Base-by-base conservation (phyloP, 164 flowering plant species). In the Sextonia rubra region DNA sequence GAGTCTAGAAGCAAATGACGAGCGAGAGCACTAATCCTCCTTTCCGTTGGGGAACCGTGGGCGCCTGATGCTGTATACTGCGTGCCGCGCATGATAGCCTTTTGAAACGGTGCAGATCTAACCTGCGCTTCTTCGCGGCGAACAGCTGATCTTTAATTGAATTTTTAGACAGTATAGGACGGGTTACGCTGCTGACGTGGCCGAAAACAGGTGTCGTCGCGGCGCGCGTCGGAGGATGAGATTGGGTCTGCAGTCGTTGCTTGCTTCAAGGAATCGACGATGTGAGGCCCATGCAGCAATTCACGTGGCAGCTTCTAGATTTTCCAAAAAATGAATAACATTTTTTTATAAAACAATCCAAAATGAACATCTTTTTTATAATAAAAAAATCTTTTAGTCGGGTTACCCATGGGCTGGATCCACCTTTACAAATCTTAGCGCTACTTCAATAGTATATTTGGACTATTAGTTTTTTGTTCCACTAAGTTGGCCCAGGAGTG, bases 21-120 rank as follows among this genome's bases (percentile, higher is more conserved):
- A 0, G 52, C 44, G 9, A 85, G 73, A 61, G 71, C 72, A 56
- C 77, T 81, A 47, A 83, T 47, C 63, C 87, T 80, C 74, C 86
- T 84, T 75, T 81, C 80, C 24, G 79, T 25, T 6, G 73, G 47
- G 17, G 81, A 71, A 66, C 69, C 61, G 71, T 60, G 74, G 56
- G 68, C 73, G 70, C 67, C 47, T 44, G 73, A 23, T 69, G 30
- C 1, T 48, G 75, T 12, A 3, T 60, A 47, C 73, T 75, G 77
- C 61, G 74, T 37, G 62, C 63, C 66, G 82, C 70, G 79, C 83
- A 81, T 77, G 66, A 67, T 71, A 75, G 74, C 26, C 67, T 30
- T 26, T 60, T 29, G 17, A 5, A 26, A 15, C 2, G 44, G 1
- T 22, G 9, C 25, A 0, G 22, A 17, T 61, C 24, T 24, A 61